Base-by-base conservation (phyloP, 2,329 filamentous ascomycete genomes). In the Clarireedia monteithiana region DNA sequence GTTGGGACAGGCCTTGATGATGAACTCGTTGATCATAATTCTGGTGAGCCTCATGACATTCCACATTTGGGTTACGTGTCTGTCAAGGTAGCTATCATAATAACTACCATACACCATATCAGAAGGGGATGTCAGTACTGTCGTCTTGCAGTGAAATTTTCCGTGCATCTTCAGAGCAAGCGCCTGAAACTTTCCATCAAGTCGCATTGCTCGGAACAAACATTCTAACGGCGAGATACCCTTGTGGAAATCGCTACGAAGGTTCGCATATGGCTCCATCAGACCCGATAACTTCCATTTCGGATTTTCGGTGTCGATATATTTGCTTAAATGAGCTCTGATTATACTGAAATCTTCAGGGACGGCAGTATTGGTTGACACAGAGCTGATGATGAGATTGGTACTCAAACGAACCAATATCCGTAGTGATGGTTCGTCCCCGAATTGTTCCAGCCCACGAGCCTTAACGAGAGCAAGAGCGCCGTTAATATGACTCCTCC, bases 401-500 rank as follows among this genome's bases (percentile, higher is more conserved):
- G 27, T 53, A 15, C 24, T 53, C 15, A 59, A 46, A 9, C 58
- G 50, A 15, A 38, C 24, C 10, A 58, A 23, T 12, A 49, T 26
- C 24, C n/a, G 48, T 26, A 40, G 24, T 12, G 47, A 49, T 30
- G 15, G 27, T 12, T n/a, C 9, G 6, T 48, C 12, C 5, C n/a
- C 15, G 30, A 48, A 42, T n/a, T 48, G 14, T n/a, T 17, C 6
- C 2, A 38, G 15, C 14, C n/a, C 24, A 9, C 30, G 44, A 15
- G 62, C 61, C 7, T 66, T 64, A 34, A 61, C 62, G 46, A 67
- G 67, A 60, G 53, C 66, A 17, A 68, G 67, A 53, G 53, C 68
- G 38, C 74, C 76, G 6, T 73, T 76, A 64, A 73, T 74, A 45
- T 73, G 70, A 63, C 71, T 53, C 23, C 24, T 53, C 42, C 40